These are phyloP conservation scores for Kwoniella dejecticola DNA, from an alignment of 768 basidiomycete genomes.

Conservation along the genomic window DNA sequence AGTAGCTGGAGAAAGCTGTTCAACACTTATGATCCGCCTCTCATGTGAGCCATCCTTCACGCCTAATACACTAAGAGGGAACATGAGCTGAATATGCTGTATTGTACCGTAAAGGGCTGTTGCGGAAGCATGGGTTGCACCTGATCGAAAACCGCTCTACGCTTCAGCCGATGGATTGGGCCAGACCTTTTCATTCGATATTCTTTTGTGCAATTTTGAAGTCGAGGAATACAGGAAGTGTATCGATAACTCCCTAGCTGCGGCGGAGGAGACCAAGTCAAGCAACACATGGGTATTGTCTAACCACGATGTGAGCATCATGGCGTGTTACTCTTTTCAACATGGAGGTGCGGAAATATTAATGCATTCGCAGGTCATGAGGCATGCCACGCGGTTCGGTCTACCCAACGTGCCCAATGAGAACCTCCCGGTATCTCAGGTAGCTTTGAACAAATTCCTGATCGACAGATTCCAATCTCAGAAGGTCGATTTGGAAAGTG, in stretches of 20 bases:
- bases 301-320: conserved; percentile 17
- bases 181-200: conserved; percentile 48
- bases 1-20: conserved; percentile 46
- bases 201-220: conserved; percentile 38
- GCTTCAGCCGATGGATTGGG: conserved; percentile 44
- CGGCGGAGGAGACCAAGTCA: conserved; percentile 18
- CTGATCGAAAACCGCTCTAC: conserved; percentile 39
- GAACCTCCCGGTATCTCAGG: neutral
- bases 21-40: conserved; percentile 45
- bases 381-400: conserved; percentile 44
- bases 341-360: neutral
- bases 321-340: neutral
- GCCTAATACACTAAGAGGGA: too few species aligned
- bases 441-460: neutral
- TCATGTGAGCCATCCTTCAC: conserved; percentile 34
- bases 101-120: conserved; percentile 30
- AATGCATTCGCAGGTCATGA: conserved; percentile 30
- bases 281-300: conserved; percentile 47
- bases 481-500: conserved; percentile 23
- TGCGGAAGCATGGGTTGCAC: conserved; percentile 46
- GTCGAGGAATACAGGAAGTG: conserved; percentile 25
- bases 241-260: conserved; percentile 28
- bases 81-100: neutral
- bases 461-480: conserved; percentile 10
- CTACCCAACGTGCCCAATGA: conserved; percentile 24